phyloP scores from a whole-genome alignment of 225 moss, liverwort and hornwort species.

The Polytrichum commune region DNA sequence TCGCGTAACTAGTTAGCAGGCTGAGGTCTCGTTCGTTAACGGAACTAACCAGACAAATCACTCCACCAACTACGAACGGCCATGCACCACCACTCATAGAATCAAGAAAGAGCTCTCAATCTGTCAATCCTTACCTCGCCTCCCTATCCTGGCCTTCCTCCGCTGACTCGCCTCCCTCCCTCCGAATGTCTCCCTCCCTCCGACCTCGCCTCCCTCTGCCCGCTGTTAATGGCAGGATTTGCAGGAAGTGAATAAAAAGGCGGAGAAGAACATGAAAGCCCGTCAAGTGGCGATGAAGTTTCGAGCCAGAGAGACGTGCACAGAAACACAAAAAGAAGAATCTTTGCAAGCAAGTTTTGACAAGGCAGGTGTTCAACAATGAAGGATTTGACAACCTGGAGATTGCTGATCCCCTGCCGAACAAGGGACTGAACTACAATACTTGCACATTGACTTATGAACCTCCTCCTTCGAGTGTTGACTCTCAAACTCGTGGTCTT shows the following conservation, averaged over 20 bases:
- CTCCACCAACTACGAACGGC: too few relatives aligned
- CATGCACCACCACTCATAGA: too few relatives aligned
- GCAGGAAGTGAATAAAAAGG: conserved; percentile 27
- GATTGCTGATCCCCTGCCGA: conserved; percentile 30
- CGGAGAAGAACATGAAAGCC: conserved; percentile 24
- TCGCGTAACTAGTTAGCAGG: too few relatives aligned
- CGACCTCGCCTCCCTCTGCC: too few relatives aligned
- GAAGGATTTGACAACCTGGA: conserved; percentile 21
- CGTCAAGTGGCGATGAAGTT: conserved; percentile 36
- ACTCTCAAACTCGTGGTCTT: conserved; percentile 21
- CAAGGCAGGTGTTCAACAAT: conserved; percentile 10
- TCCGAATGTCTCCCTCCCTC: too few relatives aligned
- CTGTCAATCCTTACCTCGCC: too few relatives aligned
- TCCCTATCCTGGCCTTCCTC: too few relatives aligned
- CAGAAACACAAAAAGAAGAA: conserved; percentile 14
- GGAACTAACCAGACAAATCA: too few relatives aligned
- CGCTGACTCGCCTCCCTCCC: too few relatives aligned
- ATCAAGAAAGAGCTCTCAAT: too few relatives aligned
- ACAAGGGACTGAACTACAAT: conserved; percentile 17
- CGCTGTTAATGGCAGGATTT: neutral
- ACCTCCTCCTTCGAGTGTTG: conserved; percentile 17
- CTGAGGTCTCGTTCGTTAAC: too few relatives aligned
- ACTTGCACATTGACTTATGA: conserved; percentile 27
- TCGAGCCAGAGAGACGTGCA: conserved; percentile 19
- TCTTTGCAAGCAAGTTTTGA: conserved; percentile 2